Percentiles rank a stretch among this genome's conserved stretches.
Evolutionary conservation across 805 yeast genomes (phyloP).

Genomic region (Barnettozyma siamensis): DNA sequence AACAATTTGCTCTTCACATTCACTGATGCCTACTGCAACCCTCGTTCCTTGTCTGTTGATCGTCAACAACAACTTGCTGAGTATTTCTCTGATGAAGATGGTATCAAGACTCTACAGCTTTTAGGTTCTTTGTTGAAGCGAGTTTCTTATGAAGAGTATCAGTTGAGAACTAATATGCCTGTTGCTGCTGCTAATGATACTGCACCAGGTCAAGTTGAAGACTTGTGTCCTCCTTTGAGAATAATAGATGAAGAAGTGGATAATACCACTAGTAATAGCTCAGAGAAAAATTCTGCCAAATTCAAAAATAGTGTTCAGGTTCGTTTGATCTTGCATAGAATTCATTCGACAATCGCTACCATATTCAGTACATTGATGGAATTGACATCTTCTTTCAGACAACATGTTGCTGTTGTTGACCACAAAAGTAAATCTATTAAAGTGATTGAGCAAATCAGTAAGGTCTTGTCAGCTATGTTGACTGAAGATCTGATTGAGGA

Average conservation of each 20-base stretch:
- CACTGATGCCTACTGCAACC: slow-evolving; percentile 51
- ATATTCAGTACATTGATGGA: slow-evolving; percentile 39
- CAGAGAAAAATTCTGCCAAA: slow-evolving; percentile 48
- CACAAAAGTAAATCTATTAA: slow-evolving; percentile 38
- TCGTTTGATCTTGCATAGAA: slow-evolving; percentile 43
- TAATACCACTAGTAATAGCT: slow-evolving; percentile 27
- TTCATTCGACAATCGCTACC: slow-evolving; percentile 40
- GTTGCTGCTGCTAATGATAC: slow-evolving; percentile 40
- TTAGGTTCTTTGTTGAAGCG: slow-evolving; percentile 45
- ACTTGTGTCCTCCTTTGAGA: slow-evolving; percentile 33
- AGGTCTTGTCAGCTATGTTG: slow-evolving; percentile 21
- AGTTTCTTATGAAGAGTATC: slow-evolving; percentile 51
- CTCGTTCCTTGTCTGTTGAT: slow-evolving; percentile 40
- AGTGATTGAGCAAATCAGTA: slow-evolving; percentile 31
- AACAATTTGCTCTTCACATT: slow-evolving; percentile 45
- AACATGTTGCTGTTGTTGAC: slow-evolving; percentile 31
- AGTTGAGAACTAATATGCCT: slow-evolving; percentile 45
- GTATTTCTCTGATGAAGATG: slow-evolving; percentile 36
- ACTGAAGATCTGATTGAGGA: slow-evolving; percentile 12
- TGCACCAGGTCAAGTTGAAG: slow-evolving; percentile 26
- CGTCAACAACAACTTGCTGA: slow-evolving; percentile 31
- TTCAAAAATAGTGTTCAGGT: slow-evolving; percentile 57
- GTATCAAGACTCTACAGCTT: slow-evolving; percentile 34
- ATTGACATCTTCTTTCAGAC: slow-evolving; percentile 43
- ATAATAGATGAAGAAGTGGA: slow-evolving; percentile 38